A percentile compares a stretch with the other conserved stretches of the same genome.
phyloP scores from a whole-genome alignment of 805 yeast genomes.

The Saturnispora mendoncae region DNA sequence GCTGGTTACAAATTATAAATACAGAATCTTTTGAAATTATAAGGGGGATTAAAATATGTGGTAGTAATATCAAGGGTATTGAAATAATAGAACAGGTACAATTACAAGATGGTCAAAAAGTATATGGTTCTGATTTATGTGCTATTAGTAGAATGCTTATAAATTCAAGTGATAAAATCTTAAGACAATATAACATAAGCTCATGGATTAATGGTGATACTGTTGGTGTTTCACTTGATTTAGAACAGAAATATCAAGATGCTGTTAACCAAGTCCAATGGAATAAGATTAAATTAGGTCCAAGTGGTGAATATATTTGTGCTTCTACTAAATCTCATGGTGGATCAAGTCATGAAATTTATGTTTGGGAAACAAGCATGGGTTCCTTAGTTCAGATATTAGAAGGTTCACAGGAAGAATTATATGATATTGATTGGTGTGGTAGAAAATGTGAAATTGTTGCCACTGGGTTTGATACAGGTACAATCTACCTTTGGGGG shows the following conservation, averaged over 20 bases:
- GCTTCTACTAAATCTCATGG: constrained; percentile 85
- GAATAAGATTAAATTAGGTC: constrained; percentile 72
- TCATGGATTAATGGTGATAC: constrained; percentile 28
- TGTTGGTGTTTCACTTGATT: constrained; percentile 34
- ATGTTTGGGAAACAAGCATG: constrained; percentile 84
- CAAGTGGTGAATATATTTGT: constrained; percentile 72
- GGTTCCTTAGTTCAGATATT: constrained; percentile 80
- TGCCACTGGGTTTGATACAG: constrained; percentile 81
- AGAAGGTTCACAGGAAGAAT: constrained; percentile 86
- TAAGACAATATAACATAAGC: constrained; percentile 43
- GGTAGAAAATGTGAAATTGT: constrained; percentile 62
- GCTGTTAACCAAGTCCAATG: constrained; percentile 83
- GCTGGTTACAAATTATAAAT: constrained; percentile 52
- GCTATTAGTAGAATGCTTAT: constrained; percentile 52
- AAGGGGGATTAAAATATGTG: constrained; percentile 43
- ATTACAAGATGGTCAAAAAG: not conserved
- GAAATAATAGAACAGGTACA: constrained; percentile 40
- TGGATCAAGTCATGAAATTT: constrained; percentile 82
- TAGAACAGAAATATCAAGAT: constrained; percentile 81
- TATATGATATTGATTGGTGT: constrained; percentile 84
- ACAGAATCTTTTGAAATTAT: constrained; percentile 28
- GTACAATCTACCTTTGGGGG: constrained; percentile 75
- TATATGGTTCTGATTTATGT: constrained; percentile 10
- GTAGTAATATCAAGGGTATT: constrained; percentile 63
- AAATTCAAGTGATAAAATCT: constrained; percentile 70